Conservation (phyloP, 2,329 filamentous ascomycete genomes). For the Fusarium paranaense region DNA sequence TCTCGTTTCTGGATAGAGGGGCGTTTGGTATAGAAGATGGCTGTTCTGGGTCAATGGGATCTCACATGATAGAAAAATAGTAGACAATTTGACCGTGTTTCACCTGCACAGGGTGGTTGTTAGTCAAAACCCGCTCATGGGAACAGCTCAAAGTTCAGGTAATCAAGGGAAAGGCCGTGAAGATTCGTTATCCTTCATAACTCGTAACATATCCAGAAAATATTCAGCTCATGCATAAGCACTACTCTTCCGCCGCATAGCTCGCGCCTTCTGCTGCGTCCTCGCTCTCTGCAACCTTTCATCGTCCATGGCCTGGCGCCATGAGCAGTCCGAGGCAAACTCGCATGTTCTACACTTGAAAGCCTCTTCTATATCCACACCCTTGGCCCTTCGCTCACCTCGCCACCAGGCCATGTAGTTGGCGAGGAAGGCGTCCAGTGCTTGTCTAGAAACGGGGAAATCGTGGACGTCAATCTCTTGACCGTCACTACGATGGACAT, state of each 20-base stretch:
- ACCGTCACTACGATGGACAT: slow-evolving; percentile 64
- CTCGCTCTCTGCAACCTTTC: slow-evolving; percentile 53
- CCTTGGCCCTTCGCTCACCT: slow-evolving; percentile 76
- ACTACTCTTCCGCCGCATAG: slow-evolving; percentile 21
- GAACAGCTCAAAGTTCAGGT: not conserved
- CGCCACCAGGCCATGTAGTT: slow-evolving; percentile 89
- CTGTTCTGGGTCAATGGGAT: not conserved
- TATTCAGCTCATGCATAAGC: slow-evolving; percentile 15
- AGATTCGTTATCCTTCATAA: slow-evolving; percentile 28
- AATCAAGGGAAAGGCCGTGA: not conserved
- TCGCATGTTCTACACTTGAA: slow-evolving; percentile 91
- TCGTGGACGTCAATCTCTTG: slow-evolving; percentile 66
- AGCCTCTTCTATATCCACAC: slow-evolving; percentile 85
- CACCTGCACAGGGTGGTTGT: not conserved
- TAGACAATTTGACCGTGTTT: not conserved
- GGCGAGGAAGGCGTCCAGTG: slow-evolving; percentile 73
- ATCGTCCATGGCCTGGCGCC: slow-evolving; percentile 78
- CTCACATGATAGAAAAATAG: not conserved
- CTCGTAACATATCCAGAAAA: slow-evolving; percentile 22
- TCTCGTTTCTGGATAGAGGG: not conserved
- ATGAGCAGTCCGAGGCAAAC: slow-evolving; percentile 82
- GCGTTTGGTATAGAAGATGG: not conserved
- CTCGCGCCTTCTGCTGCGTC: slow-evolving; percentile 38
- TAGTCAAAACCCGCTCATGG: not conserved
- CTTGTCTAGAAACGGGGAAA: slow-evolving; percentile 73